Conservation (phyloP, 1,284 basidiomycete genomes). For the Microbotryomycetes sp. region DNA sequence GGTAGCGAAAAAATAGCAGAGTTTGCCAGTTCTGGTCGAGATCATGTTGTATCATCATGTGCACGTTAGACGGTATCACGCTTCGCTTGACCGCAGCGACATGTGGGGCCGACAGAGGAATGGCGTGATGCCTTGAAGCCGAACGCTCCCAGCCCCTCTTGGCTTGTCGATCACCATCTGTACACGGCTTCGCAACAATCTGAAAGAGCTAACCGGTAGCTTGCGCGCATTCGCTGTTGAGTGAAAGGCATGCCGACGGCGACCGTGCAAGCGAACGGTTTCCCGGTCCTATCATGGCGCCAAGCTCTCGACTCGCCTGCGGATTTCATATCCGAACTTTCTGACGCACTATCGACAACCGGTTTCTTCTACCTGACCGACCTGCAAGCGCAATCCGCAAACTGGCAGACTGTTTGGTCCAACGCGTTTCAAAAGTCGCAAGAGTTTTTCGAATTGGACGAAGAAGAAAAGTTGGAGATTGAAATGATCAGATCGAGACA, state of each 20-base stretch:
- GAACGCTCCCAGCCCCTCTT: too few relatives aligned
- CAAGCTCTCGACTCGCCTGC: background rate
- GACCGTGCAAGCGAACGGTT: background rate
- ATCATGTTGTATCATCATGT: too few relatives aligned
- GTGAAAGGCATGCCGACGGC: background rate
- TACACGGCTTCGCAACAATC: too few relatives aligned
- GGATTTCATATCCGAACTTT: conserved; percentile 6
- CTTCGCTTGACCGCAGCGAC: too few relatives aligned
- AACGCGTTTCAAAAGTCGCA: background rate
- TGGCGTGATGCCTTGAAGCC: too few relatives aligned
- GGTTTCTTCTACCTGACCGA: conserved; percentile 19
- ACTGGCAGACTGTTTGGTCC: conserved; percentile 11
- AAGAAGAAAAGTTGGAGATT: conserved; percentile 5
- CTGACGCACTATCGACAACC: conserved; percentile 6
- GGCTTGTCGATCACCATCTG: too few relatives aligned
- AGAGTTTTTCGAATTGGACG: conserved; percentile 7
- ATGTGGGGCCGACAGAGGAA: too few relatives aligned
- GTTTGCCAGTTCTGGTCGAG: too few relatives aligned
- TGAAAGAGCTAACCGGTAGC: too few relatives aligned
- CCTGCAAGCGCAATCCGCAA: background rate
- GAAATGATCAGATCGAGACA: conserved; percentile 6
- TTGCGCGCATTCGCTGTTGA: too few relatives aligned
- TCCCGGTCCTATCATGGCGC: conserved; percentile 10
- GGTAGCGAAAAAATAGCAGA: conserved; percentile 20
- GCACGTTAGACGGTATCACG: too few relatives aligned